Conservation (phyloP, 2,329 filamentous ascomycete genomes). For the Tolypocladium tropicale region DNA sequence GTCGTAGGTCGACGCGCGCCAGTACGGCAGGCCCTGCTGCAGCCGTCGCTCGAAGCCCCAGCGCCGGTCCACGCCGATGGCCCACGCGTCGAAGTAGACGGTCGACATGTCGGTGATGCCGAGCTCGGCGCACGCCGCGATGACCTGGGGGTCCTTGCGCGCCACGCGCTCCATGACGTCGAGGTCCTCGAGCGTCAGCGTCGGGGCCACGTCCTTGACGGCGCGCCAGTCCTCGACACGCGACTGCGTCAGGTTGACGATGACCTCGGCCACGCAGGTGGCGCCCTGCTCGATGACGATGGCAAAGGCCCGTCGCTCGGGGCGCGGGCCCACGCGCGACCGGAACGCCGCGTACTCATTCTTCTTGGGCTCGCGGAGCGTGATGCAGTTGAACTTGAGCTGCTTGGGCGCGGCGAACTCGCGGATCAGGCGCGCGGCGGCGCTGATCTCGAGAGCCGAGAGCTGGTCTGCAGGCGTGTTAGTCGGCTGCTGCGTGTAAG, state of each 20-base stretch:
- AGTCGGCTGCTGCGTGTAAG: neutral
- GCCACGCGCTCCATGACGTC: conserved; percentile 62
- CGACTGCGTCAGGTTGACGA: conserved; percentile 35
- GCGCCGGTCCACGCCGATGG: conserved; percentile 71
- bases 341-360: conserved; percentile 52
- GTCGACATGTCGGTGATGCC: conserved; percentile 77
- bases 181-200: conserved; percentile 69
- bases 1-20: conserved; percentile 61
- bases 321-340: conserved; percentile 33
- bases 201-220: conserved; percentile 34
- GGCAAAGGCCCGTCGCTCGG: conserved; percentile 38
- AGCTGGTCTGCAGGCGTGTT: conserved; percentile 31
- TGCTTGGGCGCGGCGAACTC: conserved; percentile 20
- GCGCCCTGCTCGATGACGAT: conserved; percentile 33
- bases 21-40: conserved; percentile 77
- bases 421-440: conserved; percentile 37
- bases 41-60: conserved; percentile 63
- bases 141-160: conserved; percentile 60
- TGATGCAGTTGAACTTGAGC: conserved; percentile 51
- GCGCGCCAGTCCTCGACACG: conserved; percentile 34
- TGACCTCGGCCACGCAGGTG: conserved; percentile 35
- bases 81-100: conserved; percentile 78
- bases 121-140: conserved; percentile 64
- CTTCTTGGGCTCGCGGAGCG: conserved; percentile 55
- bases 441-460: conserved; percentile 41